Evolutionary conservation across 1,284 basidiomycete species (phyloP), one percentile per base, ranked within the genome.

Genomic region (Pyrrhoderma noxium): DNA sequence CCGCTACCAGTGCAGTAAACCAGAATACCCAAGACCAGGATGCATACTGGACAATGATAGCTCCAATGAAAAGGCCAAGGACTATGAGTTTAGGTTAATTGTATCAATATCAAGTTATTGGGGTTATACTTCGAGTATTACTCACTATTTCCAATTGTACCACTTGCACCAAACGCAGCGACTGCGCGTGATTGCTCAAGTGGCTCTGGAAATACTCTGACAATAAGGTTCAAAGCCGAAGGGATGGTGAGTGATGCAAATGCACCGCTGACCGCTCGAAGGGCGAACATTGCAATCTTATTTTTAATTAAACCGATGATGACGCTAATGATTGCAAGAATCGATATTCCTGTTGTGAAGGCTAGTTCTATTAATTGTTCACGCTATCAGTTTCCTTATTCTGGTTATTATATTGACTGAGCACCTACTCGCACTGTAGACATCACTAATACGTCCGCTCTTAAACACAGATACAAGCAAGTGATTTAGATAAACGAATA

Each of bases 241-340:
- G 75, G 75, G 48, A 76, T 73, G 3, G 71, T 69, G 63, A 74
- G 62, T 3, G 72, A 65, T 57, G 44, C 47, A 70, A 71, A 62
- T 3, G 73, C 67, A 21, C 73, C 73, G 54, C 62, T 65, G 37
- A 76, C 41, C 2, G 72, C 70, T 51, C 73, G 67, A 0, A 76
- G 58, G n/a, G 72, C 60, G 40, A 76, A 67, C 31, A 76, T 54
- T 1, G 59, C 58, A 21, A 76, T 68, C 57, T 72, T 68, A 58
- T 66, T 59, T n/a, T 62, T 56, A 11, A 68, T 61, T 50, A 76
- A 74, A 8, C 74, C 74, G 21, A 67, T 65, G 14, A 61, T 63
- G 9, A 73, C 52, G 3, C 69, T 69, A 31, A 72, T 59, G 45
- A 69, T 31, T 2, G 71, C 72, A 8, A 75, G 57, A 19, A 52